Conservation (phyloP, 768 basidiomycete genomes). For the Lactarius vividus region DNA sequence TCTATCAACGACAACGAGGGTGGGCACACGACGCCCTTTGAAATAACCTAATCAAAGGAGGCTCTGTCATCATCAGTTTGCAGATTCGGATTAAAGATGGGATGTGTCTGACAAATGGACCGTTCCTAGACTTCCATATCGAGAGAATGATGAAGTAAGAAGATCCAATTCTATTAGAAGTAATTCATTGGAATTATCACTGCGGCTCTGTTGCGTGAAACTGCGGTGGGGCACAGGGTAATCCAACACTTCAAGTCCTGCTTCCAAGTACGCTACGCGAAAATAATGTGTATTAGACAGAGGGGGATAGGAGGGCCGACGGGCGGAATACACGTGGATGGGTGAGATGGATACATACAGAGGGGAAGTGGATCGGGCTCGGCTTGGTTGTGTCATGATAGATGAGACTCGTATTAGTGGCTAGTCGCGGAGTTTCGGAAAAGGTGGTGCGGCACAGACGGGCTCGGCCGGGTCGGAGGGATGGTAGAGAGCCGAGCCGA, state of each 20-base stretch:
- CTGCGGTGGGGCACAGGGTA: constrained; percentile 2
- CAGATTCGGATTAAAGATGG: constrained; percentile 1
- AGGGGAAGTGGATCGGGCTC: constrained; percentile 10
- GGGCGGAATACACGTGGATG: constrained; percentile 13
- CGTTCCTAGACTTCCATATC: background rate
- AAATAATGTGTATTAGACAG: background rate
- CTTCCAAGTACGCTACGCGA: background rate
- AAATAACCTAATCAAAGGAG: background rate
- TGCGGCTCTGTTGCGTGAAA: background rate
- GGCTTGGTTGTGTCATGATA: constrained; percentile 14
- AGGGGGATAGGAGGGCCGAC: background rate
- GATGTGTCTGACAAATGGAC: background rate
- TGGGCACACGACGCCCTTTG: background rate
- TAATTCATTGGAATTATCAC: background rate
- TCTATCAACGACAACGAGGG: no score
- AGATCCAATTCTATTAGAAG: background rate
- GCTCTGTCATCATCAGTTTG: constrained; percentile 17
- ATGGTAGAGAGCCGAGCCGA: constrained; percentile 4
- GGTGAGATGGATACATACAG: background rate
- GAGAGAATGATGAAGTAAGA: background rate
- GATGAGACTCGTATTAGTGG: background rate
- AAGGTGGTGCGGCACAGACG: background rate
- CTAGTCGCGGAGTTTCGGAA: constrained; percentile 18
- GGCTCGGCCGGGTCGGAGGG: constrained; percentile 15
- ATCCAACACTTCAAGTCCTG: background rate